A percentile compares a stretch with the other conserved stretches of the same genome.
Evolutionary conservation across 2,329 filamentous ascomycete species (phyloP).

Genomic region (Claviceps citrina): DNA sequence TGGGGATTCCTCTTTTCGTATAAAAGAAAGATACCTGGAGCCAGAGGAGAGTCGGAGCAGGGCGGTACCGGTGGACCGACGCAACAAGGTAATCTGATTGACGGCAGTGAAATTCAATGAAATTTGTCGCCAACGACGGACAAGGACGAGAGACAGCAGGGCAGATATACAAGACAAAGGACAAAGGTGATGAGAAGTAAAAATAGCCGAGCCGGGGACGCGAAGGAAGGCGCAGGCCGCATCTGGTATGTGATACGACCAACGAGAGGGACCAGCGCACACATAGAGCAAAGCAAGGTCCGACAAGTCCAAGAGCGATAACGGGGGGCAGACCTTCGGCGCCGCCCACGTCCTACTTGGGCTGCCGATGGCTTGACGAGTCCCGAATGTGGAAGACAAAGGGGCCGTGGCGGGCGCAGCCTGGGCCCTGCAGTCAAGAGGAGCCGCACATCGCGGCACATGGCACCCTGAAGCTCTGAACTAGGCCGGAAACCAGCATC

Average conservation of each 20-base stretch:
- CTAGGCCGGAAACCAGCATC: constrained; percentile 5
- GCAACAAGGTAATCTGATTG: too few relatives aligned
- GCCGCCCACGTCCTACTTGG: background rate
- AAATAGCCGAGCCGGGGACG: background rate
- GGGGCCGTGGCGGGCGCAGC: constrained; percentile 1
- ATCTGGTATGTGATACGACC: background rate
- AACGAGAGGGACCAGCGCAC: background rate
- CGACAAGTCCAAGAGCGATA: constrained; percentile 4
- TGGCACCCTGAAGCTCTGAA: too few relatives aligned
- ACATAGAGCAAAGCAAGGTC: background rate
- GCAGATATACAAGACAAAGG: too few relatives aligned
- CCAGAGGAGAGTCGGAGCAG: too few relatives aligned
- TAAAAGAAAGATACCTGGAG: too few relatives aligned
- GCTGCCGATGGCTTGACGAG: background rate
- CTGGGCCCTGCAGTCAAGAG: too few relatives aligned
- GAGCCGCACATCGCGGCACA: too few relatives aligned
- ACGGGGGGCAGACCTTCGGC: background rate
- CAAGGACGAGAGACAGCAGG: too few relatives aligned
- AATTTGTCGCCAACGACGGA: too few relatives aligned
- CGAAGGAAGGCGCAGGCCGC: background rate
- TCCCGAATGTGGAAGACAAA: background rate
- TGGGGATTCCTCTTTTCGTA: too few relatives aligned
- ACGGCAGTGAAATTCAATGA: too few relatives aligned
- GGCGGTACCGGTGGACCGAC: too few relatives aligned
- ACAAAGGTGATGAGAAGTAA: background rate